A percentile compares a stretch with the other conserved stretches of the same genome.
Evolutionary conservation across 305 asterid genomes (phyloP).

Genomic region (Solanum hybrid): DNA sequence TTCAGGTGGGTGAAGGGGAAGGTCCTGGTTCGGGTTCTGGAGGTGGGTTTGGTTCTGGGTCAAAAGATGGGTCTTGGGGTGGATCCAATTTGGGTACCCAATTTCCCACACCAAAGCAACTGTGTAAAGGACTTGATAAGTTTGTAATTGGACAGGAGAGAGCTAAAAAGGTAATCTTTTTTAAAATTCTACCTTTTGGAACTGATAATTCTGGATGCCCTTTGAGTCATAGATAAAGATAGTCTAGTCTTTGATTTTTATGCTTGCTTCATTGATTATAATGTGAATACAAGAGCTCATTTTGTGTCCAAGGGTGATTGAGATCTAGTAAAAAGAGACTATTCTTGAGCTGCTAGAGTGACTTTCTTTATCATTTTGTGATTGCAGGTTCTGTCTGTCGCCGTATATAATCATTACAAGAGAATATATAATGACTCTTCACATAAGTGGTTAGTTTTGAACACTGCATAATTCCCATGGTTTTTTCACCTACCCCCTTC

Average conservation of each 20-base stretch:
- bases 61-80: slow-evolving; percentile 73
- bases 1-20: slow-evolving; percentile 45
- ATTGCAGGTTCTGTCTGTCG: slow-evolving; percentile 84
- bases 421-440: slow-evolving; percentile 68
- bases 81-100: slow-evolving; percentile 69
- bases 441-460: slow-evolving; percentile 58
- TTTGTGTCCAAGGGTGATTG: neutral
- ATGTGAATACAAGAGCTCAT: neutral
- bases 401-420: slow-evolving; percentile 95
- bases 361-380: neutral
- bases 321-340: neutral
- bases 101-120: slow-evolving; percentile 89
- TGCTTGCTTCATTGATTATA: neutral
- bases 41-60: slow-evolving; percentile 46
- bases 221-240: neutral
- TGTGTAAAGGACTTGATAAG: slow-evolving; percentile 86
- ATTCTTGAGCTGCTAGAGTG: neutral
- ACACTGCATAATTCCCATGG: neutral
- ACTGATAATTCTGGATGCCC: neutral
- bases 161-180: slow-evolving; percentile 79
- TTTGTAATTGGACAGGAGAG: slow-evolving; percentile 92
- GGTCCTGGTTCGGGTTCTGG: slow-evolving; percentile 45
- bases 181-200: neutral
- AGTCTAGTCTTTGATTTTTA: neutral
- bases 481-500: neutral